phyloP scores from a whole-genome alignment of 148 eudicot species.

The Camellia lanceoleosa region DNA sequence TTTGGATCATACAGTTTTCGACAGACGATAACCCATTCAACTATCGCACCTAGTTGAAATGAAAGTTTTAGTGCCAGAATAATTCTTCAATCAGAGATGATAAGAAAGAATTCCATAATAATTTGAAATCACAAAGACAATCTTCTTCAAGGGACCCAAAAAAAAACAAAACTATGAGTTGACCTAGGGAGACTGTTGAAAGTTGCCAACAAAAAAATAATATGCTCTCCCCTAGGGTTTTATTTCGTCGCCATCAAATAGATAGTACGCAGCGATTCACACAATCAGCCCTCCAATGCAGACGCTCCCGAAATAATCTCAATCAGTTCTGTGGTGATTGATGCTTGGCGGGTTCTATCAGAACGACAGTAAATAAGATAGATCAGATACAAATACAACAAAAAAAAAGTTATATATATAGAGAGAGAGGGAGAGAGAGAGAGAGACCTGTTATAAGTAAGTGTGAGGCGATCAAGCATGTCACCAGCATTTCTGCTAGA shows the following conservation, averaged over 20 bases:
- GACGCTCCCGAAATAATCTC: slow-evolving; percentile 93
- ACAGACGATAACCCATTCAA: too few relatives aligned
- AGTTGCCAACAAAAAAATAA: not conserved
- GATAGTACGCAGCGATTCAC: slow-evolving; percentile 8
- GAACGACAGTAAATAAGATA: slow-evolving; percentile 7
- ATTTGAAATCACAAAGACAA: not conserved
- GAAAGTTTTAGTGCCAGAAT: not conserved
- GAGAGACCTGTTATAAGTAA: too few relatives aligned
- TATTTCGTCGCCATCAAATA: slow-evolving; percentile 48
- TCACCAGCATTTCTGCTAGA: too few relatives aligned
- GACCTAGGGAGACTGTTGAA: slow-evolving; percentile 11
- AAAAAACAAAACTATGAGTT: not conserved
- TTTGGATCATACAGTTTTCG: too few relatives aligned
- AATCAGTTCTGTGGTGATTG: slow-evolving; percentile 74
- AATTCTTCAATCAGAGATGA: not conserved
- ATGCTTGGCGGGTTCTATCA: slow-evolving; percentile 84
- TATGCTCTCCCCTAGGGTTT: slow-evolving; percentile 21
- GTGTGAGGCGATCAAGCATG: too few relatives aligned
- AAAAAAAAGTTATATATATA: too few relatives aligned
- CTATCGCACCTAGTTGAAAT: too few relatives aligned
- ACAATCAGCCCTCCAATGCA: slow-evolving; percentile 55
- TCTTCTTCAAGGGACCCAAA: not conserved
- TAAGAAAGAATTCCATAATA: not conserved
- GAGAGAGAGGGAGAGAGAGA: too few relatives aligned
- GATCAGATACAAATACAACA: slow-evolving; percentile 1